Base-by-base conservation (phyloP, 176 grass and related monocot species). In the Stipa capillata region DNA sequence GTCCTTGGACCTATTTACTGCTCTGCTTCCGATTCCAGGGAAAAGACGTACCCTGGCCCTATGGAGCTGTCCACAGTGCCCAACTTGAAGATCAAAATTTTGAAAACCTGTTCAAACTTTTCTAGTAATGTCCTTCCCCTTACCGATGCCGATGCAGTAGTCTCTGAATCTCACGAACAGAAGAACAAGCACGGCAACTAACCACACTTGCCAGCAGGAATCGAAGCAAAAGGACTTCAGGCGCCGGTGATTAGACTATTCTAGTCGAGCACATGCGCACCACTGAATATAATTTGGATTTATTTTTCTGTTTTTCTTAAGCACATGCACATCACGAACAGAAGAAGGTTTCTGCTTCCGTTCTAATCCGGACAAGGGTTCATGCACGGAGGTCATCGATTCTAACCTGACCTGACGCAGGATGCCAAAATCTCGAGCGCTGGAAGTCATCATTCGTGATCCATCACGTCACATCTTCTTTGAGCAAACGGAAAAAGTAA, bases 1-100 rank as follows among this genome's bases (percentile, higher is more conserved):
- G 57, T 83, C 80, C 80, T 64, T 53, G 21, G n/a, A 64, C 32
- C 16, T 50, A 82, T 82, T 74, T n/a, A 83, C 41, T 73, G 58
- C 32, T 34, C 59, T 65, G 15, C 31, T 13, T 29, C 7, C 44
- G 5, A 27, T 65, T 53, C 54, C 54, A n/a, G 16, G 40, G 45
- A 51, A 65, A 74, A 21, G 57, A 42, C 3, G 69, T 55, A 43
- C 81, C 15, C 40, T n/a, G n/a, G 81, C 33, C 35, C 45, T 57
- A 74, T 33, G 45, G 59, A 28, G 33, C 33, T 51, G 68, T 4
- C 13, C 55, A 37, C 42, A 52, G 68, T 73, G 15, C 56, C 24
- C 13, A 3, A 7, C n/a, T 82, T 71, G 1, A 82, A 59, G 67
- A 73, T 62, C 55, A 51, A 41, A 63, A 52, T 1, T 52, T 74